phyloP scores from a whole-genome alignment of 768 basidiomycete species.

The Pisolithus orientalis region DNA sequence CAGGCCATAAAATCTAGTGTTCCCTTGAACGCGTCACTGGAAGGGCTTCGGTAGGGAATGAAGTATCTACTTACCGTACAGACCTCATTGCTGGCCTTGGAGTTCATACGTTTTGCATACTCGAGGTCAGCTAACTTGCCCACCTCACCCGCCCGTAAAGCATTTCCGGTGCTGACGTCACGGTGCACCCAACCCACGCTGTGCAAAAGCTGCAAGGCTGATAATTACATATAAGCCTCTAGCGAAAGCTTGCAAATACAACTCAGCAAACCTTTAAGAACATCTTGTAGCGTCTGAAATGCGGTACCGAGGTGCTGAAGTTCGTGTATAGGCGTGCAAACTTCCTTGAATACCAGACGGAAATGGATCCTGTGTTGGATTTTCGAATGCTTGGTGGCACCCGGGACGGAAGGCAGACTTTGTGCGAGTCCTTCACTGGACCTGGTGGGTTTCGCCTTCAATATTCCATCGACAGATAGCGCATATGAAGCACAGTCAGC shows the following conservation, averaged over 20 bases:
- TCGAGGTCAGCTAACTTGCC: neutral
- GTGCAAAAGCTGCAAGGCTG: neutral
- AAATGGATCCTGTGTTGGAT: neutral
- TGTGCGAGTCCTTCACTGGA: neutral
- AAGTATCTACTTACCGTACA: neutral
- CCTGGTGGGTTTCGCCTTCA: neutral
- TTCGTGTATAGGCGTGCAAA: neutral
- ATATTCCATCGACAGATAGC: neutral
- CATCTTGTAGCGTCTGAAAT: neutral
- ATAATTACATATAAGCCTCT: neutral
- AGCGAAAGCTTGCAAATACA: neutral
- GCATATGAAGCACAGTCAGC: neutral
- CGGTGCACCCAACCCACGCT: neutral
- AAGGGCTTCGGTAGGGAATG: too few relatives aligned
- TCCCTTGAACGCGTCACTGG: neutral
- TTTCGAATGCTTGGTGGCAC: neutral
- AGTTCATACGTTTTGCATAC: neutral
- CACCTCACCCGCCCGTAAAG: neutral
- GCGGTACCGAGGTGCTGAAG: neutral
- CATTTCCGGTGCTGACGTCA: neutral
- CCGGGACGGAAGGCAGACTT: neutral
- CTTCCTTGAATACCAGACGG: neutral
- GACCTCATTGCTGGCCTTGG: neutral
- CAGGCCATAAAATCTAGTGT: neutral
- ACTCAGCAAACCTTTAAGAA: neutral